Conservation (phyloP, 768 basidiomycete genomes). For the Agrocybe pediades region DNA sequence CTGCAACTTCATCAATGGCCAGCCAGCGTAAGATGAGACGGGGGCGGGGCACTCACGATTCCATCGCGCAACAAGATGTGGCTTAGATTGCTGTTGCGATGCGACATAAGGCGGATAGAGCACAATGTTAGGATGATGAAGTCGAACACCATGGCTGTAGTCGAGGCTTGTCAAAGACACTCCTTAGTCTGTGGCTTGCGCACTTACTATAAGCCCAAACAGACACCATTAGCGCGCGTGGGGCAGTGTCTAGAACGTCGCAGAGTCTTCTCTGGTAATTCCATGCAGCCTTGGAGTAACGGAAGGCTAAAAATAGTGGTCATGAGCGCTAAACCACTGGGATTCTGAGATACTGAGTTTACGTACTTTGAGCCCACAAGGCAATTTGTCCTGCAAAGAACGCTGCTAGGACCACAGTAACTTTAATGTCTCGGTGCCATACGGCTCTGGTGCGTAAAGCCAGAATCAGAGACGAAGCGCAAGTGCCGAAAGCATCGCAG, state of each 20-base stretch:
- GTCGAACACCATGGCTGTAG: slow-evolving; percentile 34
- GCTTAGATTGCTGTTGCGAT: slow-evolving; percentile 26
- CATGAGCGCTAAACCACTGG: background rate
- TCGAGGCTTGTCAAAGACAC: background rate
- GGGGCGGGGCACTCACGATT: slow-evolving; percentile 22
- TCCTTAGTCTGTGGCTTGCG: background rate
- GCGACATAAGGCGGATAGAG: slow-evolving; percentile 23
- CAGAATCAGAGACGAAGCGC: slow-evolving; percentile 32
- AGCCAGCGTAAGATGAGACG: background rate
- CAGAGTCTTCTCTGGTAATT: slow-evolving; percentile 28
- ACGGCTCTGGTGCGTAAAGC: slow-evolving; percentile 34
- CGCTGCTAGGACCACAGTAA: slow-evolving; percentile 21
- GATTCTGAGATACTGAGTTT: no score
- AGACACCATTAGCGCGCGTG: slow-evolving; percentile 27
- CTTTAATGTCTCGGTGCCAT: slow-evolving; percentile 29
- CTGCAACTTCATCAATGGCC: slow-evolving; percentile 9
- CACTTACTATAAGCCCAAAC: slow-evolving; percentile 35
- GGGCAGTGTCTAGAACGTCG: slow-evolving; percentile 32
- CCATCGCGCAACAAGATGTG: slow-evolving; percentile 33
- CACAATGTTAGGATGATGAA: slow-evolving; percentile 32
- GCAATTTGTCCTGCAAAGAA: slow-evolving; percentile 31
- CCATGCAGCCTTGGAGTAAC: slow-evolving; percentile 31
- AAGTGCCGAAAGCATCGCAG: slow-evolving; percentile 33
- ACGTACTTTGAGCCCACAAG: slow-evolving; percentile 33
- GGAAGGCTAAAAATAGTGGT: slow-evolving; percentile 26